Percentiles rank a stretch among this genome's conserved stretches.
These are phyloP conservation scores for Exophiala calicioides DNA, from an alignment of 2,329 filamentous ascomycete genomes.

Conservation along the genomic window DNA sequence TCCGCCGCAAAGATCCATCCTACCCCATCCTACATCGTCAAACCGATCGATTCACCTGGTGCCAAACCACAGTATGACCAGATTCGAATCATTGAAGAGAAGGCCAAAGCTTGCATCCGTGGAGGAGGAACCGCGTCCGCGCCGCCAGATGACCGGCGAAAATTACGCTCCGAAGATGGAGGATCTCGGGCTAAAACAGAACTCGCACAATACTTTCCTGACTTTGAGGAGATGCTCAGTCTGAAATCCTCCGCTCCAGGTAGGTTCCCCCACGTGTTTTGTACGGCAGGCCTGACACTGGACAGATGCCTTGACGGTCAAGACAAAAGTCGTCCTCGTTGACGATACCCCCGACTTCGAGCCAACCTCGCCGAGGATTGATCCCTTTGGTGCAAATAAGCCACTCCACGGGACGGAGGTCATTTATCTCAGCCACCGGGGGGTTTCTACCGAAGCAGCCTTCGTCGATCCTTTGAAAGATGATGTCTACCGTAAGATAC, in stretches of 20 bases:
- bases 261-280: constrained; percentile 42
- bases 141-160: constrained; percentile 62
- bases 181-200: constrained; percentile 87
- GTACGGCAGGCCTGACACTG: constrained; percentile 20
- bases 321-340: constrained; percentile 71
- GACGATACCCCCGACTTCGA: constrained; percentile 52
- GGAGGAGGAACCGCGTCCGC: constrained; percentile 11
- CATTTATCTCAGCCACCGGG: constrained; percentile 41
- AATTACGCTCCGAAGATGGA: constrained; percentile 80
- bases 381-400: constrained; percentile 36
- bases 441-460: constrained; percentile 21
- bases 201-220: constrained; percentile 83
- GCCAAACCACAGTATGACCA: constrained; percentile 32
- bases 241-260: constrained; percentile 77
- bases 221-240: constrained; percentile 92
- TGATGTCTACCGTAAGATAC: constrained; percentile 57
- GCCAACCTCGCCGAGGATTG: constrained; percentile 25
- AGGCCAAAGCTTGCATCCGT: constrained; percentile 28
- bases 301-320: constrained; percentile 69
- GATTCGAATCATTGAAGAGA: constrained; percentile 31
- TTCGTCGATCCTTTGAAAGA: constrained; percentile 58
- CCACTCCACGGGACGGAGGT: constrained; percentile 44
- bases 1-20: constrained; percentile 12
- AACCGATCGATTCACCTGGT: constrained; percentile 25
- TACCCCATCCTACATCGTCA: constrained; percentile 10